Evolutionary conservation across 331 rosid species (phyloP).

Genomic region (Cydonia oblonga): DNA sequence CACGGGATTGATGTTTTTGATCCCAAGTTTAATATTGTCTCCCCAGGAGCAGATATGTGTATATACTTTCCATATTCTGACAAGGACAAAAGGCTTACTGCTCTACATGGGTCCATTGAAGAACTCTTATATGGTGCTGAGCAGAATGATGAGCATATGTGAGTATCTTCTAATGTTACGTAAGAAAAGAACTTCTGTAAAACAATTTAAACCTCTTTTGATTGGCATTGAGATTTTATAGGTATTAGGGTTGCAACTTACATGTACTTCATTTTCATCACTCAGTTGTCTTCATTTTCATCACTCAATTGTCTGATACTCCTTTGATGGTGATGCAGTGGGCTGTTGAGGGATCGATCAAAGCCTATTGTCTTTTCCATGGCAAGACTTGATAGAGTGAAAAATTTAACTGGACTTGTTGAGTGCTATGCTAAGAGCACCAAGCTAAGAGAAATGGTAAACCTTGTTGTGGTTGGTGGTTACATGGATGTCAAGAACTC

Average conservation of each 20-base stretch:
- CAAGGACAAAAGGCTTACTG: slow-evolving; percentile 31
- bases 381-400: slow-evolving; percentile 31
- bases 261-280: not conserved
- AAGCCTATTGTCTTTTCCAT: slow-evolving; percentile 34
- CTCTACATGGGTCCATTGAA: slow-evolving; percentile 28
- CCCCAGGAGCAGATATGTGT: slow-evolving; percentile 27
- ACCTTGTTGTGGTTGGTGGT: not conserved
- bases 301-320: too few relatives aligned
- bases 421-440: slow-evolving; percentile 3
- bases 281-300: not conserved
- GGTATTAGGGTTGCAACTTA: not conserved
- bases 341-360: slow-evolving; percentile 20
- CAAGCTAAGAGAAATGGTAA: slow-evolving; percentile 15
- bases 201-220: not conserved
- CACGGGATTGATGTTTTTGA: too few relatives aligned
- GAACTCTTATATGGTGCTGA: slow-evolving; percentile 24
- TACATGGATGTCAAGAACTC: slow-evolving; percentile 16
- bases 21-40: too few relatives aligned
- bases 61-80: slow-evolving; percentile 30
- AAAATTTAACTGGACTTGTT: not conserved
- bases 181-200: not conserved
- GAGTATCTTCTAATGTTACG: slow-evolving; percentile 4
- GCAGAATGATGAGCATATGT: slow-evolving; percentile 31
- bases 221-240: not conserved
- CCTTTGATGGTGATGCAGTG: slow-evolving; percentile 12